Evolutionary conservation across 768 basidiomycete species (phyloP).

Genomic region (Crepidotus variabilis): DNA sequence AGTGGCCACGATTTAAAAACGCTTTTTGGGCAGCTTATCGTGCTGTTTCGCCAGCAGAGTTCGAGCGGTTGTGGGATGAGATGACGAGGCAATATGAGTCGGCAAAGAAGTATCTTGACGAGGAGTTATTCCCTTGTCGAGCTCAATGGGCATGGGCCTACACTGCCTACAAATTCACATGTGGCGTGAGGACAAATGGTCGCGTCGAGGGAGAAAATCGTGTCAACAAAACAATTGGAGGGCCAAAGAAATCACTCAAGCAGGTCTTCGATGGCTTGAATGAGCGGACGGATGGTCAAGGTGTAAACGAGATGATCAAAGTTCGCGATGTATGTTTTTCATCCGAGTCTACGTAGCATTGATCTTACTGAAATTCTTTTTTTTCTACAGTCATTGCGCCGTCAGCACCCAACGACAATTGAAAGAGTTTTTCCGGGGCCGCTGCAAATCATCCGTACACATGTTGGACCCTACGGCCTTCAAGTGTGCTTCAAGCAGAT

Average conservation of each 20-base stretch:
- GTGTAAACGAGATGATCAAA: constrained; percentile 12
- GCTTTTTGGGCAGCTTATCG: constrained; percentile 24
- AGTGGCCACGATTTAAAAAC: constrained; percentile 17
- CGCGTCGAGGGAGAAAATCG: constrained; percentile 25
- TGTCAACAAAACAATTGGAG: constrained; percentile 21
- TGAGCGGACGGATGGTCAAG: constrained; percentile 17
- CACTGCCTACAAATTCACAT: constrained; percentile 21
- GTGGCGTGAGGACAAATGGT: constrained; percentile 28
- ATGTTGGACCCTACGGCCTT: constrained; percentile 27
- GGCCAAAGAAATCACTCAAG: constrained; percentile 18
- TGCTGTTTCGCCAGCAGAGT: constrained; percentile 25
- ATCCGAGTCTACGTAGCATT: neutral
- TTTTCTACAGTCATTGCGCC: constrained; percentile 20
- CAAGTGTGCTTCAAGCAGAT: constrained; percentile 27
- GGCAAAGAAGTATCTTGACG: constrained; percentile 20
- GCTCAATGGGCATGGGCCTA: constrained; percentile 31
- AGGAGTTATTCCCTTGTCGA: constrained; percentile 22
- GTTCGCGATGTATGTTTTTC: constrained; percentile 19
- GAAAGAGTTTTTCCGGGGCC: constrained; percentile 24
- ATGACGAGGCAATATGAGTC: constrained; percentile 12
- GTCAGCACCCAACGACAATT: constrained; percentile 20
- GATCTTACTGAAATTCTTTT: neutral
- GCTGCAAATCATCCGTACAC: constrained; percentile 17
- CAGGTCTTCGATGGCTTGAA: constrained; percentile 23
- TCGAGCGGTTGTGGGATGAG: constrained; percentile 15